A percentile compares a stretch with the other conserved stretches of the same genome.
phyloP scores from a whole-genome alignment of 2,329 filamentous ascomycete species.

The Fusarium sacchari region DNA sequence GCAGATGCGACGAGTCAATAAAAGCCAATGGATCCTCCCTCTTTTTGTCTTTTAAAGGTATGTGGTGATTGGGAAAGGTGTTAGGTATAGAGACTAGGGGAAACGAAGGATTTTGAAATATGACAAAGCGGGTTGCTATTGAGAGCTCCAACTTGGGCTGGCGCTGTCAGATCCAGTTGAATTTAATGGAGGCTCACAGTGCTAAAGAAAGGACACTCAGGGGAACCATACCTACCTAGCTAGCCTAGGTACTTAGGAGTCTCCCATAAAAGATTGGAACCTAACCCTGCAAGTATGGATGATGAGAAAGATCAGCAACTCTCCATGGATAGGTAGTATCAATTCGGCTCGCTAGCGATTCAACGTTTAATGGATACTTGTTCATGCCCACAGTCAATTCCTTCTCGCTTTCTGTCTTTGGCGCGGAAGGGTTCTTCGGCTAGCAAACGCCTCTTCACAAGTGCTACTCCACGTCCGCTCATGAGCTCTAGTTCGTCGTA shows the following conservation, averaged over 20 bases:
- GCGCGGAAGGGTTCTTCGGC: conserved; percentile 11
- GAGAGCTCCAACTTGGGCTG: conserved; percentile 20
- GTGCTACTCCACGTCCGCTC: conserved; percentile 12
- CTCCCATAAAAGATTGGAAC: neutral
- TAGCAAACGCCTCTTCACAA: conserved; percentile 1
- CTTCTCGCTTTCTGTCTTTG: neutral
- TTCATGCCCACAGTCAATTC: neutral
- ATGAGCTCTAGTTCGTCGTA: conserved; percentile 4
- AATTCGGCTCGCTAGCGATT: neutral
- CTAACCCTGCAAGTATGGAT: conserved; percentile 12
- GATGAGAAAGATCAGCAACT: conserved; percentile 27
- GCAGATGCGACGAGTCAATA: neutral
- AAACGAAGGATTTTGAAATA: conserved; percentile 6
- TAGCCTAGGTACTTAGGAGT: too few species aligned
- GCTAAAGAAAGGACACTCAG: conserved; percentile 9
- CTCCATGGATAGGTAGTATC: conserved; percentile 4
- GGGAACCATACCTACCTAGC: conserved; percentile 5
- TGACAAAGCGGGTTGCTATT: conserved; percentile 2
- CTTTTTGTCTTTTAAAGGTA: neutral
- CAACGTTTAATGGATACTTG: neutral
- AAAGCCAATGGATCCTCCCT: neutral
- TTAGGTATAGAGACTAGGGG: neutral
- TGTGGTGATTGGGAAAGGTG: neutral
- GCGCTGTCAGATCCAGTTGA: conserved; percentile 22
- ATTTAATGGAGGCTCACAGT: conserved; percentile 28